Conservation (phyloP, 208 protist genomes). For the Crithidia expoeki region DNA sequence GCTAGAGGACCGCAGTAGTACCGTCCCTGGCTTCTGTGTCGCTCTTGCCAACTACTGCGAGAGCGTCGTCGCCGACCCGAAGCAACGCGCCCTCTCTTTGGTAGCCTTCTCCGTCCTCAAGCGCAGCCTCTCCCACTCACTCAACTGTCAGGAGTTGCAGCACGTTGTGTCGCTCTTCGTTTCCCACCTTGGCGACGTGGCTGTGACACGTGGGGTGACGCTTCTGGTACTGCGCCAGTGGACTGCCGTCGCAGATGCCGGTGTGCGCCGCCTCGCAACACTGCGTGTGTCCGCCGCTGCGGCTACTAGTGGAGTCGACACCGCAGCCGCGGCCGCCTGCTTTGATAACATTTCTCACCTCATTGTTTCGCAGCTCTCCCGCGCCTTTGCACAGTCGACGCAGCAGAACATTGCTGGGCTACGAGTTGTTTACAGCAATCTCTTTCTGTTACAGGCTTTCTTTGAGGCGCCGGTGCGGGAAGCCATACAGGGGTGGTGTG, state of each 20-base stretch:
- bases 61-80: constrained; percentile 2
- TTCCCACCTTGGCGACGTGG: constrained; percentile 12
- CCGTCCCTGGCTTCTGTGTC: constrained; percentile 32
- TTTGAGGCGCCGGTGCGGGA: constrained; percentile 25
- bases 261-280: constrained; percentile 21
- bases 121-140: constrained; percentile 26
- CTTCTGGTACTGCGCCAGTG: constrained; percentile 18
- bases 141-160: constrained; percentile 17
- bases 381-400: constrained; percentile 9
- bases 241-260: background rate
- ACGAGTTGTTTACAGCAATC: constrained; percentile 11
- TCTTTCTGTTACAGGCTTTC: constrained; percentile 21
- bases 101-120: constrained; percentile 57
- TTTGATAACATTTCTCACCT: background rate
- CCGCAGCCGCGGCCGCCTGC: background rate
- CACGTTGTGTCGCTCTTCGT: constrained; percentile 19
- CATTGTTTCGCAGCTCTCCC: constrained; percentile 14
- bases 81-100: constrained; percentile 21
- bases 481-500: constrained; percentile 16
- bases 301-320: background rate
- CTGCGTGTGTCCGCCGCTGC: constrained; percentile 2
- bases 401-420: background rate
- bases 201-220: constrained; percentile 4
- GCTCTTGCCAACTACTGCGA: constrained; percentile 29
- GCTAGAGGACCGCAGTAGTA: constrained; percentile 37